A percentile compares a stretch with the other conserved stretches of the same genome.
Evolutionary conservation across 108 stramenopile genomes (phyloP).

Genomic region (Asterionellopsis glacialis): DNA sequence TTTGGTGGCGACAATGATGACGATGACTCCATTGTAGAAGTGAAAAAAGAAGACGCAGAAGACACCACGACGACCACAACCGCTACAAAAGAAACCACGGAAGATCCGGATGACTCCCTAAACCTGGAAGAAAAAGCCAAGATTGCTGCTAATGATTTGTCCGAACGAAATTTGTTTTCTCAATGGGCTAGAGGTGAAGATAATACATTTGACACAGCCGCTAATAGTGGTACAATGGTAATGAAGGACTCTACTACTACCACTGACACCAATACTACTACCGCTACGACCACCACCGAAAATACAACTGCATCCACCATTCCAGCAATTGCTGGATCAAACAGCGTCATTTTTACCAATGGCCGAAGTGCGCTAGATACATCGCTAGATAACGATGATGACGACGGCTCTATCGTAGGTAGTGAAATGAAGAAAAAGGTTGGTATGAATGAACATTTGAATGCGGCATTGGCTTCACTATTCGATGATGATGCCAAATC

Average conservation of each 20-base stretch:
- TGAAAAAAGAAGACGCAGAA: not conserved
- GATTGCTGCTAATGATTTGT: conserved; percentile 4
- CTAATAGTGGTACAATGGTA: conserved; percentile 3
- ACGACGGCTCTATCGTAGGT: conserved; percentile 70
- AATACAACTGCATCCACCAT: not conserved
- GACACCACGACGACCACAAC: conserved; percentile 4
- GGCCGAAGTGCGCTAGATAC: conserved; percentile 8
- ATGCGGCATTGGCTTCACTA: conserved; percentile 72
- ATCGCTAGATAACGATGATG: conserved; percentile 28
- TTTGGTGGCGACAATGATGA: not conserved
- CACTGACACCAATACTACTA: not conserved
- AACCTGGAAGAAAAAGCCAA: conserved; percentile 3
- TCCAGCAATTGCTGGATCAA: no score
- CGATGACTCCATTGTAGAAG: not conserved
- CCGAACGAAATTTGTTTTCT: conserved; percentile 35
- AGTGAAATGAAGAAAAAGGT: conserved; percentile 79
- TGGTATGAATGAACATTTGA: conserved; percentile 80
- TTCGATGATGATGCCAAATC: conserved; percentile 23
- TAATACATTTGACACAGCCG: not conserved
- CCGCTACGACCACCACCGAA: not conserved
- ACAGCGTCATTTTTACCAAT: not conserved
- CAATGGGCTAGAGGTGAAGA: conserved; percentile 32
- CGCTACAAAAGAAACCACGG: not conserved
- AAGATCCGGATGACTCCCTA: not conserved
- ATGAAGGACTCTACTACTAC: not conserved